Percentiles rank a stretch among this genome's conserved stretches.
Conservation (phyloP, 768 basidiomycete genomes). For the Inosperma sp. region DNA sequence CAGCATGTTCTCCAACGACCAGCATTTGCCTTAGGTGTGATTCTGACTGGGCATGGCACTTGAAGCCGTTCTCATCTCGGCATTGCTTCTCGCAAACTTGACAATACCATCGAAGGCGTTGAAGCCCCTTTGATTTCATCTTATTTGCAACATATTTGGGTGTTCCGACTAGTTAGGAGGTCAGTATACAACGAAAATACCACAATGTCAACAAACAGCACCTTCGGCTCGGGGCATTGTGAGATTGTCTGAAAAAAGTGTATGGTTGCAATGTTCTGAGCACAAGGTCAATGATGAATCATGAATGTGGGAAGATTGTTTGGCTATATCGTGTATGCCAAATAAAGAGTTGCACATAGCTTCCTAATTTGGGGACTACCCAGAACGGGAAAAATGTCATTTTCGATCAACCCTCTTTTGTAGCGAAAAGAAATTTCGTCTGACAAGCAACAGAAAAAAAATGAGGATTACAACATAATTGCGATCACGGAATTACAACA, state of each 20-base stretch:
- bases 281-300: neutral
- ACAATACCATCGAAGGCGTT: constrained; percentile 96
- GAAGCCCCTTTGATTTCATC: constrained; percentile 96
- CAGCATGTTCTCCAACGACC: constrained; percentile 91
- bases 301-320: neutral
- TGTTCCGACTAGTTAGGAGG: constrained; percentile 58
- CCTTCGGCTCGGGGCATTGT: constrained; percentile 85
- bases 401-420: too few species aligned
- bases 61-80: constrained; percentile 98
- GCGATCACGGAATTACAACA: too few species aligned
- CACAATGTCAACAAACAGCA: constrained; percentile 19
- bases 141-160: constrained; percentile 90
- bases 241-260: constrained; percentile 7
- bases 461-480: too few species aligned
- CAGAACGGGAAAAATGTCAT: too few species aligned
- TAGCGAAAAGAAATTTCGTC: too few species aligned
- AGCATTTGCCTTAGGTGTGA: constrained; percentile 95
- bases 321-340: too few species aligned
- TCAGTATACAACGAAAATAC: neutral
- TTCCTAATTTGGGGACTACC: too few species aligned
- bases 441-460: too few species aligned
- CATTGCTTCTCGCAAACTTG: constrained; percentile 99
- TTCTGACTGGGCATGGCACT: constrained; percentile 87
- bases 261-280: constrained; percentile 1
- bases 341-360: too few species aligned